These are phyloP conservation scores for Chaetomium globosum DNA, from an alignment of 2,329 filamentous ascomycete species.

Conservation along the genomic window DNA sequence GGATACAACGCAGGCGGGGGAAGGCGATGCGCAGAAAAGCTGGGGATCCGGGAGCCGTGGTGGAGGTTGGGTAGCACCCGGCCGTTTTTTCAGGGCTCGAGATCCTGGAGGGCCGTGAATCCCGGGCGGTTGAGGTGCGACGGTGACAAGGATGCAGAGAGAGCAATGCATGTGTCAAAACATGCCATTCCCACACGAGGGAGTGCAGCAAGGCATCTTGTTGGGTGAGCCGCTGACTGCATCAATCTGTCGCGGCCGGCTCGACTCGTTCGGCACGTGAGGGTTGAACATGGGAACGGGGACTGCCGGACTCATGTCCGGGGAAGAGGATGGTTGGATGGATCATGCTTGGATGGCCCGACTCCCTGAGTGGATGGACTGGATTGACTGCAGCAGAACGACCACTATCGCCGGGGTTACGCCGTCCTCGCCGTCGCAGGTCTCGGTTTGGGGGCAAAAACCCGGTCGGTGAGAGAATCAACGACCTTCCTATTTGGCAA, in stretches of 20 bases:
- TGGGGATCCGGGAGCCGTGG: constrained; percentile 4
- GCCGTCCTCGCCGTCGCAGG: constrained; percentile 2
- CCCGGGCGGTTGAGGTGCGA: background rate
- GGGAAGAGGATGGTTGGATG: constrained; percentile 21
- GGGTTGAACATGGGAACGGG: constrained; percentile 5
- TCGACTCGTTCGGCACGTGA: constrained; percentile 10
- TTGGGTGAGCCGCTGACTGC: background rate
- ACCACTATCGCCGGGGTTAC: constrained; percentile 9
- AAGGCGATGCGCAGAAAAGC: constrained; percentile 4
- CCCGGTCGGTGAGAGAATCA: constrained; percentile 1
- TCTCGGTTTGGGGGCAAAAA: background rate
- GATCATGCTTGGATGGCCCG: background rate
- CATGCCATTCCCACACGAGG: background rate
- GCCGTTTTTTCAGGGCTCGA: background rate
- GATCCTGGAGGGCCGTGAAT: background rate
- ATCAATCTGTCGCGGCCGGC: background rate
- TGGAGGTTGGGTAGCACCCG: constrained; percentile 1
- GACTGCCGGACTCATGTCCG: constrained; percentile 17
- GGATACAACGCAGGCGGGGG: constrained; percentile 4
- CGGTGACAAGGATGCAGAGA: background rate
- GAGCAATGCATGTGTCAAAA: background rate
- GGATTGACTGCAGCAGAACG: background rate
- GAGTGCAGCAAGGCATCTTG: background rate
- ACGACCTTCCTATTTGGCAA: constrained; percentile 16
- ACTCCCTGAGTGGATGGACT: too few species aligned